These are phyloP conservation scores for Prasinococcaceae sp. DNA, from an alignment of 139 green algal genomes.

Conservation along the genomic window DNA sequence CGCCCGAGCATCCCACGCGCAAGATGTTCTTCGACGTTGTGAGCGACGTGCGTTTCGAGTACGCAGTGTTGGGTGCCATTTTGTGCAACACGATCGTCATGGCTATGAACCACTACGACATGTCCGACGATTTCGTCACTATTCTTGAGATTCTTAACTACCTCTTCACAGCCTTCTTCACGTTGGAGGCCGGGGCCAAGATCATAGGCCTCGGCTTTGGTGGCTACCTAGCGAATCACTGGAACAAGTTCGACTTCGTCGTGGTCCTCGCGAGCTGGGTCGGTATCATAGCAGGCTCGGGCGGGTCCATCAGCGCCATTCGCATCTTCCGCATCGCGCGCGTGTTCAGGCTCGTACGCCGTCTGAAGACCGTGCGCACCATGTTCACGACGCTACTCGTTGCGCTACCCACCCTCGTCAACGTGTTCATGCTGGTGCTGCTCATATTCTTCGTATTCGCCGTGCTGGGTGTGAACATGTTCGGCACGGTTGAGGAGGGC, in stretches of 20 bases:
- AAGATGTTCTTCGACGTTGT: slow-evolving; percentile 3
- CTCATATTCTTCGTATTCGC: slow-evolving; percentile 16
- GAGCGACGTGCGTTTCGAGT: too few relatives aligned
- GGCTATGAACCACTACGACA: not conserved
- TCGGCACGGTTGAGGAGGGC: slow-evolving; percentile 10
- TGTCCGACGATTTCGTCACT: slow-evolving; percentile 1
- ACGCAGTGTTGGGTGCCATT: too few relatives aligned
- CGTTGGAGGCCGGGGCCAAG: slow-evolving; percentile 22
- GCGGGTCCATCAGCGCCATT: not conserved
- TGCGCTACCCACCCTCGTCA: slow-evolving; percentile 9
- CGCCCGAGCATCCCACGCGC: too few relatives aligned
- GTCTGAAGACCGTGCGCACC: slow-evolving; percentile 9
- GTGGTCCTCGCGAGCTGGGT: slow-evolving; percentile 4
- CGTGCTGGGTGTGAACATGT: slow-evolving; percentile 12
- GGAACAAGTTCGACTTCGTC: slow-evolving; percentile 20
- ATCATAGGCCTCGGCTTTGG: slow-evolving; percentile 7
- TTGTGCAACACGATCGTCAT: slow-evolving; percentile 3
- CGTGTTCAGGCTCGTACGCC: slow-evolving; percentile 10
- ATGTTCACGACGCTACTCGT: slow-evolving; percentile 16
- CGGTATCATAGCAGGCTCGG: not conserved
- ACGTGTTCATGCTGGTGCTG: slow-evolving; percentile 4
- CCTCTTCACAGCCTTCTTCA: slow-evolving; percentile 23
- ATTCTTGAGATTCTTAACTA: slow-evolving; percentile 18
- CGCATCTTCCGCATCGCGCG: slow-evolving; percentile 9
- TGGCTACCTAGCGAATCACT: slow-evolving; percentile 17